phyloP scores from a whole-genome alignment of 208 protist genomes.

The Leptomonas pyrrhocoris region DNA sequence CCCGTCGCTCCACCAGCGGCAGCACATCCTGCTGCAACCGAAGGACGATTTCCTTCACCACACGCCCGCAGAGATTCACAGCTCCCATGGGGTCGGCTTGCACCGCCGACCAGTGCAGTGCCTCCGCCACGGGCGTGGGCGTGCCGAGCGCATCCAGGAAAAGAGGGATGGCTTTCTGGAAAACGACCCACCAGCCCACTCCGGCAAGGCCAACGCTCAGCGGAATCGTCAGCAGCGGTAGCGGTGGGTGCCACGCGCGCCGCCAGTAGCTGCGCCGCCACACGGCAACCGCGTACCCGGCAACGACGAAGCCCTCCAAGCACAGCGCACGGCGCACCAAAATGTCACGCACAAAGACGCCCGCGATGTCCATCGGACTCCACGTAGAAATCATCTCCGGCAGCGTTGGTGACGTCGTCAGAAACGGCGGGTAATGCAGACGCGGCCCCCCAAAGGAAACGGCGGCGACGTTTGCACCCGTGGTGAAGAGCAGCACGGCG shows the following conservation, averaged over 20 bases:
- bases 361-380: constrained; percentile 10
- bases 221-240: constrained; percentile 71
- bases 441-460: constrained; percentile 53
- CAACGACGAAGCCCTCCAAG: constrained; percentile 65
- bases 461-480: constrained; percentile 45
- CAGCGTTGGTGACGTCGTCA: constrained; percentile 48
- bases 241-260: constrained; percentile 59
- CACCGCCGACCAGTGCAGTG: constrained; percentile 27
- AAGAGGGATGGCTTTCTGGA: constrained; percentile 31
- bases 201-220: constrained; percentile 53
- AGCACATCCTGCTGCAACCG: constrained; percentile 22
- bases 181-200: constrained; percentile 45
- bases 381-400: constrained; percentile 32
- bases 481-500: constrained; percentile 41
- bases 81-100: constrained; percentile 27
- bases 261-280: constrained; percentile 59
- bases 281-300: constrained; percentile 48
- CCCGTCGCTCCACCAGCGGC: constrained; percentile 18
- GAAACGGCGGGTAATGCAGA: constrained; percentile 66
- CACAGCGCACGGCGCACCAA: constrained; percentile 32
- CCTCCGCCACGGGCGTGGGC: constrained; percentile 27
- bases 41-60: constrained; percentile 35
- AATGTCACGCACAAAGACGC: constrained; percentile 23
- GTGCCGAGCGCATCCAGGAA: constrained; percentile 29
- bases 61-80: constrained; percentile 29